Conservation (phyloP, 2,329 filamentous ascomycete genomes). For the Cladobotryum mycophilum region DNA sequence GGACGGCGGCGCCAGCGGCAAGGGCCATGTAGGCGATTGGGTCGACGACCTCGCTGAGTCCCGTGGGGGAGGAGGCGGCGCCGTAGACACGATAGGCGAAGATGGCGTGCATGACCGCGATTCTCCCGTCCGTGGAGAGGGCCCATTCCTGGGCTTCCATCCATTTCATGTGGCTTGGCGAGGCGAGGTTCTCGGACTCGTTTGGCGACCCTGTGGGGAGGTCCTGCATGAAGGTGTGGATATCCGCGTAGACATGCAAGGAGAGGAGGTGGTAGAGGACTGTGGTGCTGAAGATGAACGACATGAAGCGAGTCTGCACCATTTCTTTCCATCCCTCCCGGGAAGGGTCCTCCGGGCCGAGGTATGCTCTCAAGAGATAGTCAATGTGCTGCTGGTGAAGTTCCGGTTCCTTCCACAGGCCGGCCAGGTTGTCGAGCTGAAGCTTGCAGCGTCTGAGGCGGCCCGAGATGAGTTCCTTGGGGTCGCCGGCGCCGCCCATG, state of each 20-base stretch:
- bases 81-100: slow-evolving; percentile 25
- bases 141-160: slow-evolving; percentile 25
- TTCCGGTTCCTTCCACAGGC: slow-evolving; percentile 13
- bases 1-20: slow-evolving; percentile 24
- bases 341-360: slow-evolving; percentile 21
- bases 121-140: slow-evolving; percentile 22
- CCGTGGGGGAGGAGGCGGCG: not conserved
- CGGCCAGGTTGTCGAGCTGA: slow-evolving; percentile 15
- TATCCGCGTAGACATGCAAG: slow-evolving; percentile 31
- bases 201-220: slow-evolving; percentile 12
- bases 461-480: slow-evolving; percentile 4
- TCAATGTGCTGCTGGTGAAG: slow-evolving; percentile 14
- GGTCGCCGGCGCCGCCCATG: slow-evolving; percentile 1
- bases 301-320: slow-evolving; percentile 24
- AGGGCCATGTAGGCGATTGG: slow-evolving; percentile 29
- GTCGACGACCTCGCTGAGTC: slow-evolving; percentile 19
- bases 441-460: slow-evolving; percentile 14
- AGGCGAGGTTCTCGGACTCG: slow-evolving; percentile 10
- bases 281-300: slow-evolving; percentile 24
- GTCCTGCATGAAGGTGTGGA: slow-evolving; percentile 23
- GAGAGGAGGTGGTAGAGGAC: slow-evolving; percentile 33
- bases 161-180: slow-evolving; percentile 13
- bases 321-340: slow-evolving; percentile 17
- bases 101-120: slow-evolving; percentile 28
- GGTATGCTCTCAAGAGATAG: slow-evolving; percentile 22